A percentile compares a stretch with the other conserved stretches of the same genome.
These are phyloP conservation scores for Cerioporus squamosus DNA, from an alignment of 1,284 basidiomycete species.

Conservation along the genomic window DNA sequence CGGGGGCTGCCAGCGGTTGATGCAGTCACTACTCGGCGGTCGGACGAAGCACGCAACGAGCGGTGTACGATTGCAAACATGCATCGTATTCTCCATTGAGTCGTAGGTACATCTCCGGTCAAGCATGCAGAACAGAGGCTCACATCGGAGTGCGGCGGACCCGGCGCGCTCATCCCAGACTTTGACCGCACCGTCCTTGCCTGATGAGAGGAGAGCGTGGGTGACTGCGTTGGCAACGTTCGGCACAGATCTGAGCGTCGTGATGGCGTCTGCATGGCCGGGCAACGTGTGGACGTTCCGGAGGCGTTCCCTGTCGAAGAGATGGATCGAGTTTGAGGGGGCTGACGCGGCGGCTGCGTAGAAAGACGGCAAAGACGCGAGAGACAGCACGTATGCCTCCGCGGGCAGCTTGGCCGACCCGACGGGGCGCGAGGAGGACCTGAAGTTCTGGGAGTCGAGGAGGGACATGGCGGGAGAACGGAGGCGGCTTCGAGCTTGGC, in stretches of 20 bases:
- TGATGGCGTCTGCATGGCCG: constrained; percentile 59
- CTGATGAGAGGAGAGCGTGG: constrained; percentile 58
- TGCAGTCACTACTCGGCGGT: constrained; percentile 40
- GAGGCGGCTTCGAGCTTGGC: constrained; percentile 2
- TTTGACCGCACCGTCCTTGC: constrained; percentile 65
- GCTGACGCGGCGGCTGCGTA: constrained; percentile 66
- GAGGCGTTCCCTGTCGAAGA: constrained; percentile 64
- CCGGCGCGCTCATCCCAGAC: constrained; percentile 72
- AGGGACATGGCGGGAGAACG: constrained; percentile 34
- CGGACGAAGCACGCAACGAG: neutral
- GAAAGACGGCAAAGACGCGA: constrained; percentile 48
- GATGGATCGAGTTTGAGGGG: constrained; percentile 60
- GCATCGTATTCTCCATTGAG: constrained; percentile 42
- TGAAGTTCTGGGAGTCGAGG: constrained; percentile 36
- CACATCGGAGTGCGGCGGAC: constrained; percentile 60
- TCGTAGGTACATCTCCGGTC: constrained; percentile 40
- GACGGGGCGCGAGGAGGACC: constrained; percentile 34
- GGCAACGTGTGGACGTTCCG: constrained; percentile 48
- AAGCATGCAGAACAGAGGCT: constrained; percentile 34
- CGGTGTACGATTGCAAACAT: neutral
- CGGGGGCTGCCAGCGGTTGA: constrained; percentile 48
- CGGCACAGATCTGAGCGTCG: constrained; percentile 48
- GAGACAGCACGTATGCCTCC: constrained; percentile 59
- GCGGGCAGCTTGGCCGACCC: constrained; percentile 44
- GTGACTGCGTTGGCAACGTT: constrained; percentile 36